Base-by-base conservation (phyloP, 108 stramenopile genomes). In the Cyclostephanos tholiformis region DNA sequence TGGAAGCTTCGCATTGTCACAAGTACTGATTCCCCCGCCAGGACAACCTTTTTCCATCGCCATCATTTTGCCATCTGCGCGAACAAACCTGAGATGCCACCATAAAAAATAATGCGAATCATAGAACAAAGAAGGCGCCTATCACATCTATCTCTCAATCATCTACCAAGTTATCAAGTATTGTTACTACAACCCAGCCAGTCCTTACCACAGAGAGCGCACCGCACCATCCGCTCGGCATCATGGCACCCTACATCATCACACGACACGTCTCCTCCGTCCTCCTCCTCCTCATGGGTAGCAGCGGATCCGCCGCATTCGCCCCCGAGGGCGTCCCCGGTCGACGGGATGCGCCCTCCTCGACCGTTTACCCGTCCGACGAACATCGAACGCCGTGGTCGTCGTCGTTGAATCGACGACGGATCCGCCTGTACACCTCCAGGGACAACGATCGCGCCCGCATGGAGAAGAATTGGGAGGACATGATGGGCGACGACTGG, bases 401-500 rank as follows among this genome's bases (percentile, higher is more conserved):
- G 53, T 55, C 25, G 26, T 12, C 27, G 53, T 60, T 35, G n/a
- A 19, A 48, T 7, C 65, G 39, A 49, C 6, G 8, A 50, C 49
- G 30, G 6, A 36, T 11, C 62, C 72, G 56, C 39, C 79, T 64
- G 12, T 36, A 4, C 4, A 4, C 67, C 51, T 36, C 71, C 27
- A 88, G 87, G 72, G 85, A 90, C 71, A 89, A 86, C 32, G 90
- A 89, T 39, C 86, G 93, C 32, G 93, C 93, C 11, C 86, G 85
- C 6, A 86, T 89, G 74, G 93, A 94, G 73, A 86, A 89, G 44
- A 70, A 74, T 26, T 77, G 88, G 71, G 93, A 94, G 82, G 71
- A 91, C 48, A 82, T 85, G 76, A 95, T 95, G 89, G 90, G 81
- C 44, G 79, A 88, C 29, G 91, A 95, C 63, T 95, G 94, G 94